These are phyloP conservation scores for Rhexocercosporidium sp. DNA, from an alignment of 2,329 filamentous ascomycete species.

Conservation along the genomic window DNA sequence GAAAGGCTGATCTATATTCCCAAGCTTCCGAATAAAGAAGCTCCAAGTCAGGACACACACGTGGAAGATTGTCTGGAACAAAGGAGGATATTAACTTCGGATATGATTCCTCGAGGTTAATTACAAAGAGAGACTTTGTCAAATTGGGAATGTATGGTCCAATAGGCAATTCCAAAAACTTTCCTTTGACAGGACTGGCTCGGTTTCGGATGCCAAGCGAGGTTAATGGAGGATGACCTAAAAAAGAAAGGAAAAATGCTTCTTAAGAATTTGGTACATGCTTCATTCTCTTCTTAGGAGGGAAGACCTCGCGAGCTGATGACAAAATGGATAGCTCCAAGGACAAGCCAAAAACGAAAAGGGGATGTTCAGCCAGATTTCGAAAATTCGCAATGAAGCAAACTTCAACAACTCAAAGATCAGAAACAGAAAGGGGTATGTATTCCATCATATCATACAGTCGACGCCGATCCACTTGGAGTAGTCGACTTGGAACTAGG, in stretches of 20 bases:
- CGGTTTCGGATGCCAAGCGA: neutral
- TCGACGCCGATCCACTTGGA: neutral
- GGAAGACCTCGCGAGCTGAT: no score
- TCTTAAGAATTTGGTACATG: neutral
- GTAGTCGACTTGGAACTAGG: neutral
- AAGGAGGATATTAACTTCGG: neutral
- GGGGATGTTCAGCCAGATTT: no score
- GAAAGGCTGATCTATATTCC: neutral
- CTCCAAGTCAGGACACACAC: neutral
- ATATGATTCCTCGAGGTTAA: neutral
- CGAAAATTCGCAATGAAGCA: no score
- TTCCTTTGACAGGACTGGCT: neutral
- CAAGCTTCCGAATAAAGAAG: neutral
- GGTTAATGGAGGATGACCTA: neutral
- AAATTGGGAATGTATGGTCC: neutral
- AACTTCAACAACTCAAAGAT: neutral
- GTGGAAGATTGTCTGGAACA: neutral
- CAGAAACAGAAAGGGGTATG: constrained; percentile 4
- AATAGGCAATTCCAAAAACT: neutral
- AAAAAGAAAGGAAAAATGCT: neutral
- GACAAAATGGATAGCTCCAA: no score
- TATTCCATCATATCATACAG: constrained; percentile 1
- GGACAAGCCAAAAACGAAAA: no score
- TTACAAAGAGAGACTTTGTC: neutral
- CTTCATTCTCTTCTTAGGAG: neutral